Evolutionary conservation across 208 protist species (phyloP), one percentile per base, ranked within the genome.

Genomic region (Trypanosoma melophagium): DNA sequence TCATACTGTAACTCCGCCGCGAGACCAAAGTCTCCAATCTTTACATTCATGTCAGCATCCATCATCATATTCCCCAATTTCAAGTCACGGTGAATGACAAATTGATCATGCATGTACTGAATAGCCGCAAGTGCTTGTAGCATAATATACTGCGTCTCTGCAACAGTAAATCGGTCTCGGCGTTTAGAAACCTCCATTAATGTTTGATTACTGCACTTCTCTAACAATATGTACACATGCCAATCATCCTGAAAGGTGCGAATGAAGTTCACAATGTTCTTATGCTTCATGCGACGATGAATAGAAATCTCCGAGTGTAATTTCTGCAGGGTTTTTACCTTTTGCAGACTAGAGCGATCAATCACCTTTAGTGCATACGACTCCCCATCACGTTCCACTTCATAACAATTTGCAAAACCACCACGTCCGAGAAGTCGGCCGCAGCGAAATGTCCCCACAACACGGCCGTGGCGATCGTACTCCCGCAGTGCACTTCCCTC

Each of bases 171-270:
- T 35, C 84, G 77, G 41, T 77, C 77, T 57, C 95, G 89, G 28
- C 80, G 75, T 70, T 98, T 98, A 40, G 97, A 76, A 31, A 99
- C 67, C 56, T 99, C 98, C 84, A 98, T 97, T 62, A 99, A 69
- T 14, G 97, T 98, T 76, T 98, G 79, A 70, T 97, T 89, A 66
- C 81, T 80, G 78, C 98, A 99, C 63, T 99, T 82, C 81, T 99
- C 98, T n/a, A 99, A 79, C 35, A 99, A 60, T 63, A 99, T 99
- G 81, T 99, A 99, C 21, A 99, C 95, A 76, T 98, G 97, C 35
- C 91, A 84, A 62, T 92, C 66, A 74, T 99, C 98, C 68, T 99
- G 95, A 73, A 99, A 99, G 69, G 87, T 98, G 64, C 87, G 81
- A 47, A 98, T 68, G 76, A 99, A 99, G 59, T 93, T 77, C 16